Evolutionary conservation across 108 stramenopile genomes (phyloP).

Genomic region (Skeletonema potamos): DNA sequence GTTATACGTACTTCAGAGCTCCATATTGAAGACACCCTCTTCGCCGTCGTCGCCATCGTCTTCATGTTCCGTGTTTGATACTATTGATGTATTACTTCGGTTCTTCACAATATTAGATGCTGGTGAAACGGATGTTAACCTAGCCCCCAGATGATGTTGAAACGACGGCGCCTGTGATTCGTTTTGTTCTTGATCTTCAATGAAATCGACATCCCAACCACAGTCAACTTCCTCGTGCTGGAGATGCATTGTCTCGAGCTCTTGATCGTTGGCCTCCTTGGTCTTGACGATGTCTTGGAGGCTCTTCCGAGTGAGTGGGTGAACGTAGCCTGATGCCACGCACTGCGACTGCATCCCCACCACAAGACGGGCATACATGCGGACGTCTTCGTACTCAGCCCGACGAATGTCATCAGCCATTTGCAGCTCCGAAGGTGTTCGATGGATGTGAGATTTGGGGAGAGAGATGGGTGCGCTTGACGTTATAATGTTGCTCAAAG

Average conservation of each 20-base stretch:
- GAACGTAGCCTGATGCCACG: conserved; percentile 9
- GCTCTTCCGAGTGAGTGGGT: conserved; percentile 16
- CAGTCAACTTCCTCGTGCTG: neutral
- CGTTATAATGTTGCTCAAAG: neutral
- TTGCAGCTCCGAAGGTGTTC: conserved; percentile 45
- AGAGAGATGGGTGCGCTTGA: conserved; percentile 23
- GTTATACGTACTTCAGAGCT: conserved; percentile 5
- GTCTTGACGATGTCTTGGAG: conserved; percentile 17
- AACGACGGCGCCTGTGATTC: neutral
- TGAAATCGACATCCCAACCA: conserved; percentile 16
- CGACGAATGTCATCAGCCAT: conserved; percentile 28
- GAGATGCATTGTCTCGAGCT: neutral
- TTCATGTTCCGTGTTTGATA: neutral
- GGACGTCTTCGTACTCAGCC: conserved; percentile 40
- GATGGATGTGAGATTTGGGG: conserved; percentile 39
- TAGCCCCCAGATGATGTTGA: neutral
- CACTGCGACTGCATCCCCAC: conserved; percentile 28
- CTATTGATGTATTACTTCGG: neutral
- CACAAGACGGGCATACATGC: conserved; percentile 45
- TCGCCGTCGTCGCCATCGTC: neutral
- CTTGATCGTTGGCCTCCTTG: conserved; percentile 22
- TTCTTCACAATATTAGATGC: neutral
- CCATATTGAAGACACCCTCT: conserved; percentile 12
- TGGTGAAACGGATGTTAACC: neutral
- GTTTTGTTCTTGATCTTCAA: neutral